phyloP scores from a whole-genome alignment of 108 stramenopile genomes.

The Cyclostephanos invisitatus region DNA sequence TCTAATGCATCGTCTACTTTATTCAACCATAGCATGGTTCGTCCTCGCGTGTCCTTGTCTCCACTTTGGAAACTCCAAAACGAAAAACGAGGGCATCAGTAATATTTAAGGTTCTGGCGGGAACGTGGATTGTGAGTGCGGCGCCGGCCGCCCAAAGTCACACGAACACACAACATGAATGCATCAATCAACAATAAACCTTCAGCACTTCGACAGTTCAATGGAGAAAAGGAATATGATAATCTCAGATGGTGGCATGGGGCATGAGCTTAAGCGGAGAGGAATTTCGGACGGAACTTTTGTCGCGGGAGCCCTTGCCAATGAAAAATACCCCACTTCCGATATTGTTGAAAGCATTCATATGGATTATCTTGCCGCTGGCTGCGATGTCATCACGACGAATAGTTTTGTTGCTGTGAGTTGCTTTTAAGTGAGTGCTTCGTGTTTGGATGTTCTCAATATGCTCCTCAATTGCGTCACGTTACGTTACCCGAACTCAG shows the following conservation, averaged over 20 bases:
- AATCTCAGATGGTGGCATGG: slow-evolving; percentile 48
- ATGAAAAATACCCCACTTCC: slow-evolving; percentile 23
- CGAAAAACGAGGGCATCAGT: no score
- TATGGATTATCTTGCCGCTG: slow-evolving; percentile 37
- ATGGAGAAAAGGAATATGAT: background rate
- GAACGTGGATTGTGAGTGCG: no score
- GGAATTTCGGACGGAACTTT: slow-evolving; percentile 45
- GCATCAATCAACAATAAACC: no score
- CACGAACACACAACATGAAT: no score
- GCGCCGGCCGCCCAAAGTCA: no score
- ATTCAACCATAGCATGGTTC: slow-evolving; percentile 55
- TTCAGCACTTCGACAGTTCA: background rate
- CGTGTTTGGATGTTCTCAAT: background rate
- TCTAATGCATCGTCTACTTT: slow-evolving; percentile 54
- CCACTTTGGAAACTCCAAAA: no score
- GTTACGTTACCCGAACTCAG: background rate
- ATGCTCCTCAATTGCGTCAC: background rate
- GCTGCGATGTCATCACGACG: slow-evolving; percentile 52
- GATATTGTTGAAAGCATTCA: slow-evolving; percentile 35
- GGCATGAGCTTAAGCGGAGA: slow-evolving; percentile 45
- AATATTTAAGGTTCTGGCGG: no score
- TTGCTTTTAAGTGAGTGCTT: background rate
- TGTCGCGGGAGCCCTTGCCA: slow-evolving; percentile 46
- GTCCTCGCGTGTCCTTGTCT: background rate
- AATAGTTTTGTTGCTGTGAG: slow-evolving; percentile 50